Conservation (phyloP, 495 filamentous ascomycete species). For the Trypethelium eluteriae region DNA sequence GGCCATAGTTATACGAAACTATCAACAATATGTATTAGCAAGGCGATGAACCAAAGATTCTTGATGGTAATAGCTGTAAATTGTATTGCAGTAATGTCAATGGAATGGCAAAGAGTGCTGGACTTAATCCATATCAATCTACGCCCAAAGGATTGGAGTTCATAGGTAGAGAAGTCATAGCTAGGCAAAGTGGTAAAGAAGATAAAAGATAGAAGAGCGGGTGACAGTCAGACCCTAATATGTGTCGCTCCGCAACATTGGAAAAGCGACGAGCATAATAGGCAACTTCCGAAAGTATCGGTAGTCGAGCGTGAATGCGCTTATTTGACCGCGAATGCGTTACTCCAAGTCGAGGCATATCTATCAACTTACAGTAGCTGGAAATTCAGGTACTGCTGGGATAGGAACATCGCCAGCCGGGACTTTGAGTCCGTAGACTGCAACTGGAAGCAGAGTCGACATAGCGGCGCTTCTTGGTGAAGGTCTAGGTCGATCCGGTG, state of each 20-base stretch:
- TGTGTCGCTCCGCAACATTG: too few relatives aligned
- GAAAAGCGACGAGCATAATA: background rate
- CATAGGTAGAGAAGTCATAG: too few relatives aligned
- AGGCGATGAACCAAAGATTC: slow-evolving; percentile 21
- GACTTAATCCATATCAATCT: background rate
- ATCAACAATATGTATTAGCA: background rate
- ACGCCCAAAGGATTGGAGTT: too few relatives aligned
- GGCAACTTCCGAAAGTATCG: background rate
- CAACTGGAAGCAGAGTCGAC: slow-evolving; percentile 55
- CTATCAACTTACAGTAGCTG: slow-evolving; percentile 47
- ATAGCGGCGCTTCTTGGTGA: slow-evolving; percentile 2
- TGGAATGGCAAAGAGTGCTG: background rate
- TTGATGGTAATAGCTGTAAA: background rate
- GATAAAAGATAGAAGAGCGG: too few relatives aligned
- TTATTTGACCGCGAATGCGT: slow-evolving; percentile 40
- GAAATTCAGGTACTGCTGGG: slow-evolving; percentile 63
- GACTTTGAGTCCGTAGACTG: slow-evolving; percentile 83
- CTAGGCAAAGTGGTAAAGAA: too few relatives aligned
- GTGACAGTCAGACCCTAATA: too few relatives aligned
- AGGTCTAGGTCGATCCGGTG: background rate
- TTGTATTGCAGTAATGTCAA: background rate
- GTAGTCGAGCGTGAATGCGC: slow-evolving; percentile 34
- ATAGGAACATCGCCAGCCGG: slow-evolving; percentile 69
- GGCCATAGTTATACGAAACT: slow-evolving; percentile 98
- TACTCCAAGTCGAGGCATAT: background rate